Evolutionary conservation across 139 green algal species (phyloP).

Genomic region (Penium margaritaceum): DNA sequence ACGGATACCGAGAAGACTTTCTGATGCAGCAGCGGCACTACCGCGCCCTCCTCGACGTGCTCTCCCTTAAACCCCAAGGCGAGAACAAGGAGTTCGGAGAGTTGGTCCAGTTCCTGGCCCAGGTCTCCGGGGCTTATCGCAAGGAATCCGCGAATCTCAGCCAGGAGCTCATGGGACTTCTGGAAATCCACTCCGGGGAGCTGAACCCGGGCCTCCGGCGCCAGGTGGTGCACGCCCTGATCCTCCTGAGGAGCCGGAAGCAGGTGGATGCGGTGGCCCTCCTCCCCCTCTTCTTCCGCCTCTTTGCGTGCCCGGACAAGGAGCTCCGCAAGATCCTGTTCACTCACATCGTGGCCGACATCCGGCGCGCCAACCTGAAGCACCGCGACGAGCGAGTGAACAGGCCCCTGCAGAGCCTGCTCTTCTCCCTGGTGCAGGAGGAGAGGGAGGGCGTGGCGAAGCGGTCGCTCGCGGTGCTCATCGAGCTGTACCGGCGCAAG

Average conservation of each 20-base stretch:
- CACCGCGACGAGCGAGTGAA: conserved; percentile 77
- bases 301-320: conserved; percentile 90
- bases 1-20: conserved; percentile 88
- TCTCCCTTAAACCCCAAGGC: conserved; percentile 73
- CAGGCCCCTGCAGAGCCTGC: conserved; percentile 73
- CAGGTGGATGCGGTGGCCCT: conserved; percentile 51
- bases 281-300: conserved; percentile 85
- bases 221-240: conserved; percentile 74
- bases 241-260: conserved; percentile 78
- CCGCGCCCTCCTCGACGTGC: conserved; percentile 69
- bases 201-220: conserved; percentile 67
- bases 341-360: conserved; percentile 76
- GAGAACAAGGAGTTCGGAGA: conserved; percentile 72
- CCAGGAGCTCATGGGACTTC: conserved; percentile 73
- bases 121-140: conserved; percentile 70
- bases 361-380: conserved; percentile 64
- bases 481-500: conserved; percentile 82
- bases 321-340: conserved; percentile 72
- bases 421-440: conserved; percentile 66
- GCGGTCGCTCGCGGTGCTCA: conserved; percentile 79
- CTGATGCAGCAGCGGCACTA: conserved; percentile 78
- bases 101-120: conserved; percentile 77
- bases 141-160: too few species aligned
- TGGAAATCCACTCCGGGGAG: conserved; percentile 69
- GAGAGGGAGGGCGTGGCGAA: conserved; percentile 81